phyloP scores from a whole-genome alignment of 2,329 filamentous ascomycete genomes.

The Nemania diffusa region DNA sequence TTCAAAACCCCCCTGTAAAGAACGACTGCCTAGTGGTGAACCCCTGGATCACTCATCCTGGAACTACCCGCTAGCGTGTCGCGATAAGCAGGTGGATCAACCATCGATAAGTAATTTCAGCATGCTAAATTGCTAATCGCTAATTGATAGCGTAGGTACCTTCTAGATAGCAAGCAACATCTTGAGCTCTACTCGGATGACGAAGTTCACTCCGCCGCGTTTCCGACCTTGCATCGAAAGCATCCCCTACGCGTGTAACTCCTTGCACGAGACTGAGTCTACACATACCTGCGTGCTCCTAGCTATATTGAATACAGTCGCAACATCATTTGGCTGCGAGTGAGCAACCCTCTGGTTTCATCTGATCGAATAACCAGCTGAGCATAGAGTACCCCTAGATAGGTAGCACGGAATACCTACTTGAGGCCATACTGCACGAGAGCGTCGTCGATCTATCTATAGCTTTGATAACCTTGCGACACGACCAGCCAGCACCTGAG shows the following conservation, averaged over 20 bases:
- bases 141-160: constrained; percentile 24
- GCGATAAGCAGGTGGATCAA: constrained; percentile 42
- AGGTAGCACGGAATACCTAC: no score
- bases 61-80: constrained; percentile 39
- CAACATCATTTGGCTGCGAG: no score
- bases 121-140: constrained; percentile 34
- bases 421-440: no score
- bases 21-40: background rate
- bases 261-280: background rate
- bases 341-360: constrained; percentile 1
- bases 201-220: constrained; percentile 11
- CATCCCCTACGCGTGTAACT: background rate
- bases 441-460: no score
- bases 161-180: constrained; percentile 6
- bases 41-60: constrained; percentile 13
- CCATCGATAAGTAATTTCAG: constrained; percentile 46
- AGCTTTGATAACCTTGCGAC: constrained; percentile 7
- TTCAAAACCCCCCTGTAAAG: background rate
- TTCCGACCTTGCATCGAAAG: constrained; percentile 6
- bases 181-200: constrained; percentile 2
- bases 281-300: background rate
- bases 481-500: no score
- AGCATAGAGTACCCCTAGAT: no score
- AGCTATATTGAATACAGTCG: no score
- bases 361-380: background rate